Percentiles rank a stretch among this genome's conserved stretches.
These are phyloP conservation scores for Luzula sylvatica DNA, from an alignment of 176 grass and related monocot species.

Conservation along the genomic window DNA sequence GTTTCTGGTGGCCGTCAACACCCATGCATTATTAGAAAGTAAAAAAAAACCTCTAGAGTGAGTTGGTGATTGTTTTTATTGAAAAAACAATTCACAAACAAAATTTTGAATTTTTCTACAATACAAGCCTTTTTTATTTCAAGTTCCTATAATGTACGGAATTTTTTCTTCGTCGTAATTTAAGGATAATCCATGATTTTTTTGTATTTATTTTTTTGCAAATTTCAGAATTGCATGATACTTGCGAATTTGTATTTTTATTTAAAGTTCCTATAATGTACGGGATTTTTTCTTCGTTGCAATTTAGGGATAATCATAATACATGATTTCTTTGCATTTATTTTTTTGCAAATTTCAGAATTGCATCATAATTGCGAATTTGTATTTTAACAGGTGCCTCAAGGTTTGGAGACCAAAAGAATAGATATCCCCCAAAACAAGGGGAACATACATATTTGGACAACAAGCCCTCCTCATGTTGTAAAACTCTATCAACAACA, in stretches of 20 bases:
- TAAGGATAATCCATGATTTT: not conserved
- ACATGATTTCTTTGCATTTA: not conserved
- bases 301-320: not conserved
- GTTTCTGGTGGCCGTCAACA: no score
- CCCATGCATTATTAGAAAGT: no score
- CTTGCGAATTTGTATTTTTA: not conserved
- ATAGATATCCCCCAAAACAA: not conserved
- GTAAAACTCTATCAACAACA: constrained; percentile 26
- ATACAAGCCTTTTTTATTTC: no score
- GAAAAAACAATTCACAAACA: no score
- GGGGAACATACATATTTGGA: constrained; percentile 25
- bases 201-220: not conserved
- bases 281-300: not conserved
- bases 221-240: not conserved
- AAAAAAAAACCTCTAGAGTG: no score
- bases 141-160: not conserved
- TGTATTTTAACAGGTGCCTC: constrained; percentile 18
- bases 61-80: no score
- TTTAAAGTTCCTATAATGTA: not conserved
- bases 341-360: not conserved
- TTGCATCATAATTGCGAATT: not conserved
- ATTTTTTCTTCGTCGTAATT: not conserved
- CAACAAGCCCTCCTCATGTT: not conserved
- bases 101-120: no score
- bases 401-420: constrained; percentile 18